These are phyloP conservation scores for Metrosideros polymorpha DNA, from an alignment of 441 rosid genomes.

Conservation along the genomic window DNA sequence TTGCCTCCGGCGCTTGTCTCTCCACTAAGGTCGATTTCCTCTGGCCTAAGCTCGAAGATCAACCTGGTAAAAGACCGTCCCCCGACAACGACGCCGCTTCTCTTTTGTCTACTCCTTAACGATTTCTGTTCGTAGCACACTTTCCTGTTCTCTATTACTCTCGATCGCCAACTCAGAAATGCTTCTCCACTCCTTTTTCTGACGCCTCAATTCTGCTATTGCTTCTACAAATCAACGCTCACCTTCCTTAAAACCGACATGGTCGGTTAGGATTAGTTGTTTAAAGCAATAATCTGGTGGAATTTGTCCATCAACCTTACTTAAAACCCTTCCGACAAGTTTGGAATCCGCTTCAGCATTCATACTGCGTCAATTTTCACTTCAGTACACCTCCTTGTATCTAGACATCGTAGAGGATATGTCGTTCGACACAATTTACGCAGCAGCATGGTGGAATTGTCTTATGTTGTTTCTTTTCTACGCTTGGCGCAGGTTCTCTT, in stretches of 20 bases:
- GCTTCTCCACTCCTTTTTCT: background rate
- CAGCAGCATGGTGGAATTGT: background rate
- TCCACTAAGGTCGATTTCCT: constrained; percentile 67
- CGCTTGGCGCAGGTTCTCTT: constrained; percentile 32
- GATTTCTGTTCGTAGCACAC: background rate
- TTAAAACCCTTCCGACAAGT: background rate
- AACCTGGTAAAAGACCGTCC: constrained; percentile 28
- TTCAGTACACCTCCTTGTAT: background rate
- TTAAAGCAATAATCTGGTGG: background rate
- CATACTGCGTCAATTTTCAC: background rate
- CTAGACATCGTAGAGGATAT: background rate
- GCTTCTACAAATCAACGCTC: background rate
- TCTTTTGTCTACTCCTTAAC: background rate
- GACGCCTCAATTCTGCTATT: background rate
- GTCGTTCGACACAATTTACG: background rate
- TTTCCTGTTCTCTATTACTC: background rate
- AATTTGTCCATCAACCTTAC: background rate
- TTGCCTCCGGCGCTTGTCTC: constrained; percentile 78
- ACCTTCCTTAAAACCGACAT: background rate
- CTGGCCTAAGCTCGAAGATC: constrained; percentile 66
- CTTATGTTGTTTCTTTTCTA: background rate
- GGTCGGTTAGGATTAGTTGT: background rate
- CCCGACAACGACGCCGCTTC: background rate
- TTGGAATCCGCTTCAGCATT: background rate
- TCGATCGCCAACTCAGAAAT: background rate